A percentile compares a stretch with the other conserved stretches of the same genome.
These are phyloP conservation scores for Phytopythium aichiense DNA, from an alignment of 352 stramenopile genomes.

Conservation along the genomic window DNA sequence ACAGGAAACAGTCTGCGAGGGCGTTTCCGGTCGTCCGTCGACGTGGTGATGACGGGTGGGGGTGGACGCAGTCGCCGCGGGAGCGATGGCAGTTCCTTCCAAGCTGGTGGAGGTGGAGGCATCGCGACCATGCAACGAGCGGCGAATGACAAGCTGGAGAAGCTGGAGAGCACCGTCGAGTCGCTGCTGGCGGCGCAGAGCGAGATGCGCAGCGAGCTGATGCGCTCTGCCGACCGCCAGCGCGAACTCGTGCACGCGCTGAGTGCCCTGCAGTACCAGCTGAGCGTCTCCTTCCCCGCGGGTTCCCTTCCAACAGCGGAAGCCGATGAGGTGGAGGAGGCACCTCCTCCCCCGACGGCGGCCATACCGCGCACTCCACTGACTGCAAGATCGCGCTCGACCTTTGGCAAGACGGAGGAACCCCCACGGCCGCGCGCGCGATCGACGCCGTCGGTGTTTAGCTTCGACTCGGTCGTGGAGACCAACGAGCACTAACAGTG, in stretches of 20 bases:
- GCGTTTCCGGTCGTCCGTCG: background rate
- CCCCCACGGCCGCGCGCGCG: constrained; percentile 6
- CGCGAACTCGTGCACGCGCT: constrained; percentile 35
- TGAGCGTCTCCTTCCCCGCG: constrained; percentile 1
- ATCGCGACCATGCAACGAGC: constrained; percentile 12
- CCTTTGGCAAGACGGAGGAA: background rate
- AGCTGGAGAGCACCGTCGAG: constrained; percentile 42
- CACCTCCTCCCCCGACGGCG: too few relatives aligned
- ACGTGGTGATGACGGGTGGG: background rate
- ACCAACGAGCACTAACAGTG: background rate
- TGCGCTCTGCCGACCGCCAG: constrained; percentile 25
- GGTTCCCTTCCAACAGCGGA: background rate
- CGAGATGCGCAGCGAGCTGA: constrained; percentile 47
- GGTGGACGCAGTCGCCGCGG: background rate
- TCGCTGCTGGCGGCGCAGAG: constrained; percentile 25
- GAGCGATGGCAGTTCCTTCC: background rate
- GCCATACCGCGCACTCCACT: background rate
- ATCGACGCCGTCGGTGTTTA: constrained; percentile 30
- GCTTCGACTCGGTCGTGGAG: constrained; percentile 28
- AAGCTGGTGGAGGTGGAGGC: background rate
- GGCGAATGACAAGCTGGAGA: constrained; percentile 36
- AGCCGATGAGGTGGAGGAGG: background rate
- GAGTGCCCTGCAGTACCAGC: constrained; percentile 13
- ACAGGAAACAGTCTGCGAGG: background rate
- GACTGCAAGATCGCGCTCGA: background rate